Evolutionary conservation across 2,329 filamentous ascomycete species (phyloP), one percentile per base, ranked within the genome.

Genomic region (Parafenestella ontariensis): DNA sequence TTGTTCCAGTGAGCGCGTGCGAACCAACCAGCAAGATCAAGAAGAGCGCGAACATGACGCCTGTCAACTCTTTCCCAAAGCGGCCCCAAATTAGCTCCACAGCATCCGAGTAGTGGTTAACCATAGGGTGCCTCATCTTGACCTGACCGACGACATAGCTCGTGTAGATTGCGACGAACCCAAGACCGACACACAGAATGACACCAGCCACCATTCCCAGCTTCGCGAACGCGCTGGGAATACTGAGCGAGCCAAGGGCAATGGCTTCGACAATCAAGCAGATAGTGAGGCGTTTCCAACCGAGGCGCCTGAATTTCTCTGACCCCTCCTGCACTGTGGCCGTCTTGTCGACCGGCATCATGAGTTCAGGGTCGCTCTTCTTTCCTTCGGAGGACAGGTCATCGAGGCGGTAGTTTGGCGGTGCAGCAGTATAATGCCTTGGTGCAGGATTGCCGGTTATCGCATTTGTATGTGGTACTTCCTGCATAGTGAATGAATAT

Each of bases 1-100:
- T 89, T 29, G 83, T 85, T 61, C 89, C 90, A 0, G 88, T 90
- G 59, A 91, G 78, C 50, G 89, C 81, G 75, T 92, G 89, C 18
- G 87, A 89, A 43, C 85, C 87, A 70, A 89, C 87, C 58, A 89
- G 82, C 74, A 92, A 87, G 28, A 73, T 63, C 40, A 74, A 53
- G 59, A 72, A 73, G 21, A 75, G 62, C 37, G 66, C 68, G 54
- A 72, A 73, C 49, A 91, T 69, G 73, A 88, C 86, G 60, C 87
- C 85, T 0, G 87, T 87, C 42, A 85, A 78, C 49, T 76, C 72
- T 33, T 72, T 69, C 45, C 73, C 73, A 46, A 73, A 73, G 17
- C 76, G 76, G 11, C 89, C 89, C 65, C 82, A 81, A 56, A 91
- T 78, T 52, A 91, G 79, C 42, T 83, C 78, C 4, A 87, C 88